Percentiles rank a stretch among this genome's conserved stretches.
Conservation (phyloP, 1,284 basidiomycete genomes). For the Leccinum pachyderme region DNA sequence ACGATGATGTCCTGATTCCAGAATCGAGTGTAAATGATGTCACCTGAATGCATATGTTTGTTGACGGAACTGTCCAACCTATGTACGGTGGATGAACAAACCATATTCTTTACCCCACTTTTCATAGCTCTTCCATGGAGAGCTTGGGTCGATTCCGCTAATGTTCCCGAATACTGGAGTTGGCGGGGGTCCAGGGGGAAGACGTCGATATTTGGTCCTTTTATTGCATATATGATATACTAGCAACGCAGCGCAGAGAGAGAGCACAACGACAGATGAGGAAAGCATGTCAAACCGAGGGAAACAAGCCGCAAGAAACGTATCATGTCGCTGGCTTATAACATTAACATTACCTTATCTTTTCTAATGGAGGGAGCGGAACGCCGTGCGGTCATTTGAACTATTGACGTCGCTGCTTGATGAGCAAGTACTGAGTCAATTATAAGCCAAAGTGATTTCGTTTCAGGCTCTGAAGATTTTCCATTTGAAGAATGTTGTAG, state of each 20-base stretch:
- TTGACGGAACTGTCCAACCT: neutral
- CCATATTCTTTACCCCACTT: conserved; percentile 25
- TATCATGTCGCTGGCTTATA: neutral
- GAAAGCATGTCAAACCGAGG: conserved; percentile 1
- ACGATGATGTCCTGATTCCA: neutral
- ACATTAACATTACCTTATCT: no score
- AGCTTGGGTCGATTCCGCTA: conserved; percentile 7
- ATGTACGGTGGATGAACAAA: neutral
- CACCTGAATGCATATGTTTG: neutral
- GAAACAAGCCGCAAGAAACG: neutral
- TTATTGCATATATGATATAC: conserved; percentile 9
- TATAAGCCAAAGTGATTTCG: neutral
- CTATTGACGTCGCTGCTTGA: neutral
- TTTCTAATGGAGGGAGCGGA: no score
- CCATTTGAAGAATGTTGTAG: no score
- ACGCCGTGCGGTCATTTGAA: neutral
- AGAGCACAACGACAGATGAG: neutral
- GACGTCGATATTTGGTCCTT: neutral
- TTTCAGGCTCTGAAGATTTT: no score
- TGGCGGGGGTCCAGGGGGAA: conserved; percentile 24
- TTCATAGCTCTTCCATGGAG: conserved; percentile 23
- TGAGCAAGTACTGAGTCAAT: neutral
- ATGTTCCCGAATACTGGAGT: conserved; percentile 24
- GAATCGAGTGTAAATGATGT: neutral
- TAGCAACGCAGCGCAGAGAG: conserved; percentile 12